phyloP scores from a whole-genome alignment of 2,329 filamentous ascomycete genomes.

The Teratosphaeria zuluensis region DNA sequence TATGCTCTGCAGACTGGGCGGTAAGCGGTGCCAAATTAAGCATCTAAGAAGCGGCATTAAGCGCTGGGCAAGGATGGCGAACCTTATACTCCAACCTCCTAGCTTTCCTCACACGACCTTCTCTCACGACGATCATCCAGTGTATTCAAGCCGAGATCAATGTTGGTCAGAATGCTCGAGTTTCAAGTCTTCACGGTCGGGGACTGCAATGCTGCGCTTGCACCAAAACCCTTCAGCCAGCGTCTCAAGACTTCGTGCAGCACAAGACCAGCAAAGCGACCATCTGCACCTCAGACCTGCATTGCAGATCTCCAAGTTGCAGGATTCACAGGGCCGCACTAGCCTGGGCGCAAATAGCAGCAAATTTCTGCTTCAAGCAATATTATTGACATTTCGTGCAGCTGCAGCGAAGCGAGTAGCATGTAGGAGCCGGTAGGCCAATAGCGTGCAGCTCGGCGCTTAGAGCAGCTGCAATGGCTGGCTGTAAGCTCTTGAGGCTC shows the following conservation, averaged over 20 bases:
- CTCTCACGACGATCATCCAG: not conserved
- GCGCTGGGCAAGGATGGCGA: not conserved
- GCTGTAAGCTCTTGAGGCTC: not conserved
- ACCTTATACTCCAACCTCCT: not conserved
- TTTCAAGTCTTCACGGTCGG: not conserved
- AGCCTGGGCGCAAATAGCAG: not conserved
- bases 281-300: not conserved
- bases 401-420: not conserved
- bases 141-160: not conserved
- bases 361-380: not conserved
- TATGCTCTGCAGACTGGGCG: conserved; percentile 2
- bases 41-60: not conserved
- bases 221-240: not conserved
- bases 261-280: not conserved
- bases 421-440: not conserved
- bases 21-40: conserved; percentile 1
- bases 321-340: not conserved
- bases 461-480: not conserved
- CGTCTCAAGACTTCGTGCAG: not conserved
- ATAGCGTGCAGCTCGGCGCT: conserved; percentile 6
- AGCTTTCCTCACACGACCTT: not conserved
- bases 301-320: not conserved
- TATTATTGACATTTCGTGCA: not conserved
- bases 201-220: not conserved
- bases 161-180: not conserved